These are phyloP conservation scores for Trypanosoma rangeli DNA, from an alignment of 208 protist species.

Conservation along the genomic window DNA sequence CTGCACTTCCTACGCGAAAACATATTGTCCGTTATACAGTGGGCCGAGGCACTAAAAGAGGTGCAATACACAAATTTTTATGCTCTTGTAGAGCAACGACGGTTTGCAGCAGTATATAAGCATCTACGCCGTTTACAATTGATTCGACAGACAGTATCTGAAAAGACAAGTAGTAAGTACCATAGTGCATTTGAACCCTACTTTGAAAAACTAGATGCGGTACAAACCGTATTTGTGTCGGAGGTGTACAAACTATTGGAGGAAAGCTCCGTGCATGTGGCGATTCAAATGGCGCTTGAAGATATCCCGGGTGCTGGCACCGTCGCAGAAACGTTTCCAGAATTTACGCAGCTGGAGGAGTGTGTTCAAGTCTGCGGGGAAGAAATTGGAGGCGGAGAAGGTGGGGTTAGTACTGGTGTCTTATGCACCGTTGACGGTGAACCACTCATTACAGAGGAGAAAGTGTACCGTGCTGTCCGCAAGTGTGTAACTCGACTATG, in stretches of 20 bases:
- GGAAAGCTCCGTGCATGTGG: slow-evolving; percentile 65
- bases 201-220: slow-evolving; percentile 83
- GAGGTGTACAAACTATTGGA: slow-evolving; percentile 64
- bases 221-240: slow-evolving; percentile 66
- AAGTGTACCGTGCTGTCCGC: slow-evolving; percentile 43
- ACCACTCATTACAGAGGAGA: slow-evolving; percentile 59
- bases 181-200: slow-evolving; percentile 84
- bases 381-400: slow-evolving; percentile 48
- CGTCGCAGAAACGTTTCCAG: slow-evolving; percentile 31
- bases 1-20: slow-evolving; percentile 83
- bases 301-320: slow-evolving; percentile 35
- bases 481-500: slow-evolving; percentile 67
- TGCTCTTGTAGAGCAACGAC: slow-evolving; percentile 50
- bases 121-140: slow-evolving; percentile 61
- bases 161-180: slow-evolving; percentile 54
- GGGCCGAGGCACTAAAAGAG: slow-evolving; percentile 78
- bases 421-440: slow-evolving; percentile 59
- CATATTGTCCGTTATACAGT: slow-evolving; percentile 76
- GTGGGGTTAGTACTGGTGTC: slow-evolving; percentile 5
- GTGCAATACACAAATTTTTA: slow-evolving; percentile 79
- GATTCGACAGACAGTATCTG: slow-evolving; percentile 74
- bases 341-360: slow-evolving; percentile 72
- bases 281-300: slow-evolving; percentile 76
- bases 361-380: slow-evolving; percentile 67
- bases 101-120: slow-evolving; percentile 67